Conservation (phyloP, 2,329 filamentous ascomycete genomes). For the Fusarium humuli region DNA sequence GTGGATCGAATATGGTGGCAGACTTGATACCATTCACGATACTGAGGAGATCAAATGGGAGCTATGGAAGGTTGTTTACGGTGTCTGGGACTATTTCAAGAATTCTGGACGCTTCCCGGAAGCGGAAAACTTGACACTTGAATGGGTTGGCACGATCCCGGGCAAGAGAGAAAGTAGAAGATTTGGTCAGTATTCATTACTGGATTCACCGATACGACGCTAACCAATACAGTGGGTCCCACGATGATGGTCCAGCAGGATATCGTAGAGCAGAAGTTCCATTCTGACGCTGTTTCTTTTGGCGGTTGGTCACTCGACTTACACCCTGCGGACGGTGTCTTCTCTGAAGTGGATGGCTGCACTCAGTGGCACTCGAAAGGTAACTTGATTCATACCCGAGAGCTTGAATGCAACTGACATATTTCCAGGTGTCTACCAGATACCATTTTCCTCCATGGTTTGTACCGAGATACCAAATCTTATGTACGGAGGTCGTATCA, state of each 20-base stretch:
- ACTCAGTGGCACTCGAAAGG: conserved; percentile 28
- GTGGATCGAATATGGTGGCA: conserved; percentile 26
- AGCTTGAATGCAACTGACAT: accelerated
- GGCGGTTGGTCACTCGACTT: conserved; percentile 24
- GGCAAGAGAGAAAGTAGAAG: conserved; percentile 21
- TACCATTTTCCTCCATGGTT: conserved; percentile 14
- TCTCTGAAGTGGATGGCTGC: conserved; percentile 20
- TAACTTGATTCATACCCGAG: accelerated
- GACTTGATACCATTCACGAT: conserved; percentile 23
- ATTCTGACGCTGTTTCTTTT: conserved; percentile 16
- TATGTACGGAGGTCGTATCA: conserved; percentile 25
- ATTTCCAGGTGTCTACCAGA: conserved; percentile 3
- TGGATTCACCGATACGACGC: accelerated
- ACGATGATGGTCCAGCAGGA: conserved; percentile 23
- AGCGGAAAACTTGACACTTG: conserved; percentile 17
- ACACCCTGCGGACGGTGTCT: conserved; percentile 20
- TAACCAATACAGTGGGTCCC: conserved; percentile 2
- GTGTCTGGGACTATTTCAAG: conserved; percentile 28
- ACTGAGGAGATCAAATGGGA: conserved; percentile 26
- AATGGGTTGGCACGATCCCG: conserved; percentile 18
- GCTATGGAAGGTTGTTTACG: conserved; percentile 23
- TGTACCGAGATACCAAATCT: conserved; percentile 18
- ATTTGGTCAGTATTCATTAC: not conserved
- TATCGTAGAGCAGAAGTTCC: conserved; percentile 7
- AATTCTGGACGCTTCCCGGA: conserved; percentile 16